Base-by-base conservation (phyloP, 2,329 filamentous ascomycete species). In the Claviceps sp. region DNA sequence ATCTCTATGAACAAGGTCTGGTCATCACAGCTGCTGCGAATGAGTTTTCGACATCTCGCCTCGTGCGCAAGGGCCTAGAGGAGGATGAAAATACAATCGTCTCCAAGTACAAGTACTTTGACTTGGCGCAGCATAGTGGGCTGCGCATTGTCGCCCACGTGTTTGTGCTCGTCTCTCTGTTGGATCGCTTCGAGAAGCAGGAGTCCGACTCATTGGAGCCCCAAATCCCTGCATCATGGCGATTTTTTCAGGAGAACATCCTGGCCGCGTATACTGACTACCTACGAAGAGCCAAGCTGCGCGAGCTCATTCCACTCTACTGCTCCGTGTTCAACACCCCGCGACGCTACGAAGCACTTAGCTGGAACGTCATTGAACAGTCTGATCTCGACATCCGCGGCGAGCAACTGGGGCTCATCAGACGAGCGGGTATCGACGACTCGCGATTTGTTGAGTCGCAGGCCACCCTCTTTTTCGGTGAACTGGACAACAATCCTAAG, bases 251-350 rank as follows among this genome's bases (percentile, higher is more conserved):
- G 57, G 85, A 95, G 61, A 88, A 86, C 60, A 80, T 91, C 46
- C 73, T 96, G 50, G 81, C 85, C 1, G 83, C 80, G 4, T 97
- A 97, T 64, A 85, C 94, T 51, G 85, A 86, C 59, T 83, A 86
- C 54, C 70, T 98, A 39, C 81, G 86, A 44, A 75, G 85, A 46
- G 79, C 80, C 16, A 80, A 82, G 37, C 79, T 93, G 51, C 80
- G 85, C 53, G 83, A 91, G 55, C 70, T 93, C 43, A 85, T 95
- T 51, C 90, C 93, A 0, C 72, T 95, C 1, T 98, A 98, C 65
- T 90, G 87, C 55, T 88, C 88, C 8, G 83, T 88, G 59, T 73
- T 98, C 13, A 75, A 79, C 9, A 70, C 74, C 6, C 71, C 79
- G 13, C 77, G 84, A 55, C 76, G 78, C 55, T 82, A 88, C 58